Conservation (phyloP, 805 yeast genomes). For the Kodamaea kaohsiungensis region DNA sequence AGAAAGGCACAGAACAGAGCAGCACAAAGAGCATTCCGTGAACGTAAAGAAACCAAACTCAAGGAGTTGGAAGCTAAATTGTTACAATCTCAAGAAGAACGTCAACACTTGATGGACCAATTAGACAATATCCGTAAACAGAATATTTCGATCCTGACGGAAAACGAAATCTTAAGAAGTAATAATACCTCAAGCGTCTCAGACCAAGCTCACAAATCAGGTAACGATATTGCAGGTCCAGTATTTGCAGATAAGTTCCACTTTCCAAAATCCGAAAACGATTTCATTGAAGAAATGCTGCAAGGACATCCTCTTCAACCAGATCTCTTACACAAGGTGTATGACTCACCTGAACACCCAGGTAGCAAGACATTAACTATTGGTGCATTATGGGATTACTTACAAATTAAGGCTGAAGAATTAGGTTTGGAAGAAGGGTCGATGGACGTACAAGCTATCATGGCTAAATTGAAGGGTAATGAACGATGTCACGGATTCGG, state of each 20-base stretch:
- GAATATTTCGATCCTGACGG: conserved; percentile 58
- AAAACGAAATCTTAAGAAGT: conserved; percentile 57
- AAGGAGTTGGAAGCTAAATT: conserved; percentile 67
- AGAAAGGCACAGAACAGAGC: conserved; percentile 82
- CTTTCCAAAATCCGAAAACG: conserved; percentile 37
- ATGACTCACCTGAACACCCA: conserved; percentile 36
- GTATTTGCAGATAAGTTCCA: conserved; percentile 20
- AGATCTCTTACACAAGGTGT: conserved; percentile 29
- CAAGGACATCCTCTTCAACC: conserved; percentile 26
- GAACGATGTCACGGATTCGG: conserved; percentile 83
- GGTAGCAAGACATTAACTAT: conserved; percentile 61
- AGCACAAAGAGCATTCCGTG: conserved; percentile 85
- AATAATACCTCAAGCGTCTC: conserved; percentile 14
- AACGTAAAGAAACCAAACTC: conserved; percentile 71
- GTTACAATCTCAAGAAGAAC: conserved; percentile 56
- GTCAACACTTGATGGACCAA: conserved; percentile 46
- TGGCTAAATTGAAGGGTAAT: conserved; percentile 60
- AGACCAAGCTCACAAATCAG: conserved; percentile 4
- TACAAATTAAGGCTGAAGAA: conserved; percentile 48
- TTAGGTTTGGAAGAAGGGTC: conserved; percentile 46
- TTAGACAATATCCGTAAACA: conserved; percentile 53
- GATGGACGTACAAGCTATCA: conserved; percentile 58
- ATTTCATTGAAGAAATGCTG: conserved; percentile 33
- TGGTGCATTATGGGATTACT: conserved; percentile 83
- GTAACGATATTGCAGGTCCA: not conserved